Evolutionary conservation across 805 yeast species (phyloP).

Genomic region (Ogataea populi-albae): DNA sequence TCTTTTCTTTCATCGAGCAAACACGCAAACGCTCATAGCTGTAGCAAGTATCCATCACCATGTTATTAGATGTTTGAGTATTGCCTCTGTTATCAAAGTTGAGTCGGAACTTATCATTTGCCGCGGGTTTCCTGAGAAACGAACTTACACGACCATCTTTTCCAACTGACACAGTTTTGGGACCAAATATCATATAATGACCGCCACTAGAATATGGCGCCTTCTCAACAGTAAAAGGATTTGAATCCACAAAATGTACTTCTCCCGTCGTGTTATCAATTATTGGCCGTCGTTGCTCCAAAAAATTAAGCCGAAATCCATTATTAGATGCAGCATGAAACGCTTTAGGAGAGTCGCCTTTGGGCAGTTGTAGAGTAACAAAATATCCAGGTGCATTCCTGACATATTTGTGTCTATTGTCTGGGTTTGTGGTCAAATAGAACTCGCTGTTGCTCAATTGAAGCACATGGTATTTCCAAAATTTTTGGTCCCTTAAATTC

Average conservation of each 20-base stretch:
- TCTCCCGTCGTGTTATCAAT: slow-evolving; percentile 6
- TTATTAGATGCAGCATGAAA: slow-evolving; percentile 17
- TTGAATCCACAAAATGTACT: slow-evolving; percentile 10
- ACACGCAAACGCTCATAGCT: slow-evolving; percentile 11
- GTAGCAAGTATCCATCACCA: slow-evolving; percentile 19
- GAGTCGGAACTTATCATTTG: neutral
- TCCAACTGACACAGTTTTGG: slow-evolving; percentile 16
- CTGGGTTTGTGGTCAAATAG: slow-evolving; percentile 68
- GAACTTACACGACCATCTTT: slow-evolving; percentile 4
- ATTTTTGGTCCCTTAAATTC: slow-evolving; percentile 23
- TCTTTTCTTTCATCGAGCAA: slow-evolving; percentile 26
- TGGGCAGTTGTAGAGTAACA: slow-evolving; percentile 38
- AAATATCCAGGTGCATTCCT: slow-evolving; percentile 63
- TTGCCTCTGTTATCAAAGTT: slow-evolving; percentile 7
- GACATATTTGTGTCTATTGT: slow-evolving; percentile 53
- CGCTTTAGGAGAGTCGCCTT: slow-evolving; percentile 1
- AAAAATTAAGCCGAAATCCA: slow-evolving; percentile 35
- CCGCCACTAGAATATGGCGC: slow-evolving; percentile 20
- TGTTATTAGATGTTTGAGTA: slow-evolving; percentile 9
- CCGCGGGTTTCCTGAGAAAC: neutral
- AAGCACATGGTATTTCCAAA: slow-evolving; percentile 65
- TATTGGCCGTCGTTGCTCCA: slow-evolving; percentile 21
- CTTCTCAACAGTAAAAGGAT: slow-evolving; percentile 25
- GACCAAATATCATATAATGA: slow-evolving; percentile 14
- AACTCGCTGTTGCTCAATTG: slow-evolving; percentile 48